Evolutionary conservation across 2,329 filamentous ascomycete species (phyloP).

Genomic region (Penicillium sp.): DNA sequence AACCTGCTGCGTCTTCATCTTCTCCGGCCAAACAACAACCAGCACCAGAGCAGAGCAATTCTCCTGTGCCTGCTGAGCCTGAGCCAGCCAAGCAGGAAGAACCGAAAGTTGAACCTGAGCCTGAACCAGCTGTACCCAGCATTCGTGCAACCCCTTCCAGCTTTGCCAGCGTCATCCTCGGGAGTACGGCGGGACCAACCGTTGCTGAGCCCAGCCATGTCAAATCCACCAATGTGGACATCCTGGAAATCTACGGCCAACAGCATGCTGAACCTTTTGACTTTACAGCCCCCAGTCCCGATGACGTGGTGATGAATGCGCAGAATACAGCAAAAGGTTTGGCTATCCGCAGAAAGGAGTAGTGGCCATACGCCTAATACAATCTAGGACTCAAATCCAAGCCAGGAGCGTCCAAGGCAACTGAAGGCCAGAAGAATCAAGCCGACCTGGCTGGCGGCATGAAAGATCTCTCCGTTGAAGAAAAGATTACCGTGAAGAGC

Average conservation of each 20-base stretch:
- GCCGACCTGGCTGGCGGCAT: constrained; percentile 45
- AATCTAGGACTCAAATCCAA: constrained; percentile 42
- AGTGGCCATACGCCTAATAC: constrained; percentile 32
- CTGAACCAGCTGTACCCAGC: constrained; percentile 14
- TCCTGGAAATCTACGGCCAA: constrained; percentile 35
- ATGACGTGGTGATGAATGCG: constrained; percentile 80
- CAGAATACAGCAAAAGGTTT: constrained; percentile 74
- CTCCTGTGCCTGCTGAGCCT: constrained; percentile 3
- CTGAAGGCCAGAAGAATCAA: constrained; percentile 37
- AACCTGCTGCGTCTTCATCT: constrained; percentile 11
- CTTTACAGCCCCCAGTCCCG: constrained; percentile 82
- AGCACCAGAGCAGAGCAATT: constrained; percentile 14
- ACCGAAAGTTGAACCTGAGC: constrained; percentile 7
- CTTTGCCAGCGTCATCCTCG: constrained; percentile 45
- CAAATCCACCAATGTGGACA: constrained; percentile 27
- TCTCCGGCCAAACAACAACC: constrained; percentile 16
- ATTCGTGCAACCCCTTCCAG: constrained; percentile 45
- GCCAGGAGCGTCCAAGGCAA: constrained; percentile 37
- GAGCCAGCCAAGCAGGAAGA: constrained; percentile 3
- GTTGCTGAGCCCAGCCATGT: constrained; percentile 32
- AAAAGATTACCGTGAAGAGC: constrained; percentile 51
- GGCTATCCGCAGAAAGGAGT: constrained; percentile 40
- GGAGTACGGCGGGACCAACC: constrained; percentile 20
- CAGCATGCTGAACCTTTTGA: constrained; percentile 44
- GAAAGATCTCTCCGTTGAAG: constrained; percentile 45